phyloP scores from a whole-genome alignment of 2,329 filamentous ascomycete species.

The Pleomassaria siparia region DNA sequence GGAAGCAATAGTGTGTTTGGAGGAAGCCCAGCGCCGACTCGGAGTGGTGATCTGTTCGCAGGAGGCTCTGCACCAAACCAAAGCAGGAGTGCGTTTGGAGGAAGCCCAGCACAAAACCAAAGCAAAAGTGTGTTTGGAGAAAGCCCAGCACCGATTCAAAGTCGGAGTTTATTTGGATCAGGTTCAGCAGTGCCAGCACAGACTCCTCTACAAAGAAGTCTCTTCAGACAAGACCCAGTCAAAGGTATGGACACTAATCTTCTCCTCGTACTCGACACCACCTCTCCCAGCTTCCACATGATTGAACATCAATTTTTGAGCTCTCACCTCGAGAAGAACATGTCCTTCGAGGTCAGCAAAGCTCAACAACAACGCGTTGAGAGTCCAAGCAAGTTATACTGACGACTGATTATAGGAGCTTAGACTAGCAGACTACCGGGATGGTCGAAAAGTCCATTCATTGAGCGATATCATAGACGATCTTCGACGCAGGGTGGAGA shows the following conservation, averaged over 20 bases:
- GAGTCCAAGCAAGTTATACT: neutral
- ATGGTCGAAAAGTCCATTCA: neutral
- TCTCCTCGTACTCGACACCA: neutral
- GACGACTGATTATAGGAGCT: constrained; percentile 4
- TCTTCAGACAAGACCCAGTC: neutral
- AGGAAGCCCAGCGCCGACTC: neutral
- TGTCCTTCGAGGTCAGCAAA: neutral
- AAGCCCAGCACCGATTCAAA: neutral
- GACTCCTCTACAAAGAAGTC: no score
- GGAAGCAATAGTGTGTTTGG: no score
- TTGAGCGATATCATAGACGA: no score
- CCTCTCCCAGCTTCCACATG: neutral
- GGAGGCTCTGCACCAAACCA: neutral
- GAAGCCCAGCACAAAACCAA: neutral
- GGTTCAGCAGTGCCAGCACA: no score
- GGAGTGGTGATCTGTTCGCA: neutral
- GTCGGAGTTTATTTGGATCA: no score
- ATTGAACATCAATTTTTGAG: neutral
- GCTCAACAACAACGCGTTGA: neutral
- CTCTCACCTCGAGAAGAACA: neutral
- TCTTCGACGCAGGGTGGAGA: neutral
- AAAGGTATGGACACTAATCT: neutral
- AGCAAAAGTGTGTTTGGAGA: no score
- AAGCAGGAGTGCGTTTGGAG: neutral
- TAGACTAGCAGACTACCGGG: constrained; percentile 7